Conservation (phyloP, 768 basidiomycete genomes). For the Xerocomus brunneocitrinus region DNA sequence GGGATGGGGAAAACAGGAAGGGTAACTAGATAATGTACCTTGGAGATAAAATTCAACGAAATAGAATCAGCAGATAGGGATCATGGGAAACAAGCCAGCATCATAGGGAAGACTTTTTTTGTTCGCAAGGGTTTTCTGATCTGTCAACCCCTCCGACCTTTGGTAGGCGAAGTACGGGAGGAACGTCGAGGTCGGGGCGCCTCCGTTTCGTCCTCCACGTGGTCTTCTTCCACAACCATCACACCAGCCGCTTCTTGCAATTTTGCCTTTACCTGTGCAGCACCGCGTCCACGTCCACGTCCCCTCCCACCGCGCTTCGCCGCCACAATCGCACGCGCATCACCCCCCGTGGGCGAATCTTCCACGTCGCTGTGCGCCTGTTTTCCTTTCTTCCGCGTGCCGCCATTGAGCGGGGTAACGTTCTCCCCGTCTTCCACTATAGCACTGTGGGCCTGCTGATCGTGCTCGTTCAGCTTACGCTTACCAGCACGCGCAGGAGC, state of each 20-base stretch:
- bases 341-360: constrained; percentile 12
- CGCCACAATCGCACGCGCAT: neutral
- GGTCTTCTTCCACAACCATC: constrained; percentile 29
- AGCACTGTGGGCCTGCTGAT: constrained; percentile 25
- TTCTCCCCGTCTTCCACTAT: constrained; percentile 18
- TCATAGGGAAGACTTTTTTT: neutral
- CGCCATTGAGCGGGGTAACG: constrained; percentile 2
- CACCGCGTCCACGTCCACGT: constrained; percentile 17
- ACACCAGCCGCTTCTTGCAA: constrained; percentile 24
- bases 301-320: constrained; percentile 16
- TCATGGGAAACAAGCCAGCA: neutral
- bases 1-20: neutral
- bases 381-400: constrained; percentile 24
- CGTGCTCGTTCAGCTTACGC: constrained; percentile 34
- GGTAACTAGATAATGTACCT: constrained; percentile 13
- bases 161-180: constrained; percentile 32
- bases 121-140: neutral
- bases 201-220: constrained; percentile 22
- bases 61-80: neutral
- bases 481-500: constrained; percentile 30
- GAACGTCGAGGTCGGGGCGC: constrained; percentile 32
- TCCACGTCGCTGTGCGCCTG: constrained; percentile 16
- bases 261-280: constrained; percentile 12
- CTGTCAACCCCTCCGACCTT: constrained; percentile 19
- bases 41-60: neutral